Evolutionary conservation across 768 basidiomycete genomes (phyloP).

Genomic region (Trametes cingulata): DNA sequence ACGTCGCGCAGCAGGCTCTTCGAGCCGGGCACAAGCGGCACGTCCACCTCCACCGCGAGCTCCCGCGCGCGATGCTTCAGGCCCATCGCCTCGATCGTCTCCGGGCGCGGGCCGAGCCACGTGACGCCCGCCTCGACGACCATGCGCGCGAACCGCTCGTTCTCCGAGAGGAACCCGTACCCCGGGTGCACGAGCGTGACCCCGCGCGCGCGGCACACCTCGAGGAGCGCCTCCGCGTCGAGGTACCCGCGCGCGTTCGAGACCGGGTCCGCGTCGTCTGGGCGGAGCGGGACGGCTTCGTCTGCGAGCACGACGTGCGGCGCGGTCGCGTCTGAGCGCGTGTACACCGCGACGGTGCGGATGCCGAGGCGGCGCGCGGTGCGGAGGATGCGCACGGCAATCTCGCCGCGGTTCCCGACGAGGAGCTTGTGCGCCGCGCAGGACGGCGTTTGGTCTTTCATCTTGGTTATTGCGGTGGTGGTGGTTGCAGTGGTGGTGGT

Average conservation of each 20-base stretch:
- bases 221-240: constrained; percentile 38
- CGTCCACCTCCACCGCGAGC: constrained; percentile 46
- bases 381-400: constrained; percentile 62
- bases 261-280: constrained; percentile 23
- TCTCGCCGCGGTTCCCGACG: constrained; percentile 74
- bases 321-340: constrained; percentile 55
- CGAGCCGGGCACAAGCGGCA: constrained; percentile 61
- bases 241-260: constrained; percentile 51
- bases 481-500: too few relatives aligned
- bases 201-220: constrained; percentile 40
- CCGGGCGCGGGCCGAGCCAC: constrained; percentile 58
- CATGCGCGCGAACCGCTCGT: constrained; percentile 51
- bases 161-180: constrained; percentile 69
- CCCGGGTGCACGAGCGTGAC: constrained; percentile 62
- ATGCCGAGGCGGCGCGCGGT: constrained; percentile 55
- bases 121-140: constrained; percentile 50
- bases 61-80: constrained; percentile 59
- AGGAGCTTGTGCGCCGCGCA: constrained; percentile 48
- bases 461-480: neutral
- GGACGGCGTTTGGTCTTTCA: neutral
- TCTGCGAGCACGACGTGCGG: constrained; percentile 60
- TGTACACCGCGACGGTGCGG: constrained; percentile 58
- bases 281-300: constrained; percentile 43
- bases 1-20: constrained; percentile 44
- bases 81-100: constrained; percentile 55